These are phyloP conservation scores for Backusella australiensis DNA, from an alignment of 192 early-diverging fungal genomes.

Conservation along the genomic window DNA sequence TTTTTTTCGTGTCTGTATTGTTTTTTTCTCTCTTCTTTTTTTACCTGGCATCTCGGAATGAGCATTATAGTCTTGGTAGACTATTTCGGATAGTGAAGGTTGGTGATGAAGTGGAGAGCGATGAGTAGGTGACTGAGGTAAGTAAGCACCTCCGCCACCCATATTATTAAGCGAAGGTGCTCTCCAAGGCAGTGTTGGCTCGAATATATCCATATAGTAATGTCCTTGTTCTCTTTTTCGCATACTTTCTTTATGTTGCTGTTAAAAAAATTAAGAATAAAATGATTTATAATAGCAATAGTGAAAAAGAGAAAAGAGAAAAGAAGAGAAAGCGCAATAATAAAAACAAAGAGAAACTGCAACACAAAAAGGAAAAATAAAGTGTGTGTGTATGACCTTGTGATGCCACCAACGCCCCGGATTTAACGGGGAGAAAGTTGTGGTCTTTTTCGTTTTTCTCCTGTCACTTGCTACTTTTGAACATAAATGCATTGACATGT, in stretches of 20 bases:
- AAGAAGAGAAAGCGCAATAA: neutral
- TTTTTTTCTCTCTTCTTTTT: neutral
- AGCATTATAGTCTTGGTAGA: neutral
- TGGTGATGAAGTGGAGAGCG: conserved; percentile 13
- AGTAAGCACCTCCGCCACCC: neutral
- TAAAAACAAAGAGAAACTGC: neutral
- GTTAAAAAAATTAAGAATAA: neutral
- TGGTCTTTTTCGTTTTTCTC: neutral
- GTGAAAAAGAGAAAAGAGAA: neutral
- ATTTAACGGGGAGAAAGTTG: neutral
- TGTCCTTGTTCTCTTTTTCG: conserved; percentile 6
- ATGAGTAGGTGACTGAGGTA: neutral
- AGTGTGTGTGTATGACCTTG: neutral
- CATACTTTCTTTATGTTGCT: neutral
- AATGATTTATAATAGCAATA: neutral
- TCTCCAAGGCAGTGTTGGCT: neutral
- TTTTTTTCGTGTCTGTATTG: neutral
- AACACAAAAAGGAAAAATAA: neutral
- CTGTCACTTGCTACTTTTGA: neutral
- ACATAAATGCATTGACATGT: neutral
- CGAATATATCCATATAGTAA: neutral
- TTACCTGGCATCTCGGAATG: neutral
- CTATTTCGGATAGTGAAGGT: conserved; percentile 5
- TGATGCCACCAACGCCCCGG: neutral
- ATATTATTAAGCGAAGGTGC: neutral